These are phyloP conservation scores for Didymella arachidicola DNA, from an alignment of 2,329 filamentous ascomycete genomes.

Conservation along the genomic window DNA sequence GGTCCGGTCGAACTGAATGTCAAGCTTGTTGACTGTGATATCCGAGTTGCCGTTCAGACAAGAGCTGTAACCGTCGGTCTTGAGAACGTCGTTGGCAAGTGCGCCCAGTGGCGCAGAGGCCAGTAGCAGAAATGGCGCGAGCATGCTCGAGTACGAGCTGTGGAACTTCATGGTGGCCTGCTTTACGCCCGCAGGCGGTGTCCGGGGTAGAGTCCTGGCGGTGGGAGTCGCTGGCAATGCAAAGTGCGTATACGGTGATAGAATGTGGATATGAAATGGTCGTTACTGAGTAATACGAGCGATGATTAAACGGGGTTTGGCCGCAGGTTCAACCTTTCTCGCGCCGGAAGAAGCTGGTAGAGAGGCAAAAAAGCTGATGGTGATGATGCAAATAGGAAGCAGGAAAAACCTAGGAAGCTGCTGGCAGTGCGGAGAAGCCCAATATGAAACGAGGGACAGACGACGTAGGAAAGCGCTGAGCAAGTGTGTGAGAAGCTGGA, in stretches of 20 bases:
- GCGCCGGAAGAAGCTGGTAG: slow-evolving; percentile 29
- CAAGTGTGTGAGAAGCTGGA: slow-evolving; percentile 31
- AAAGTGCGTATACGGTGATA: slow-evolving; percentile 9
- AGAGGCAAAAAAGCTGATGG: slow-evolving; percentile 23
- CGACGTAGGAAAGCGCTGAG: slow-evolving; percentile 31
- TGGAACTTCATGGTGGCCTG: slow-evolving; percentile 43
- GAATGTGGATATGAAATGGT: slow-evolving; percentile 25
- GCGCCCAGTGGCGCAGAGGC: slow-evolving; percentile 56
- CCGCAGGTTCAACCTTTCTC: slow-evolving; percentile 50
- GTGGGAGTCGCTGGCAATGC: slow-evolving; percentile 4
- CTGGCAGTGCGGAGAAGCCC: slow-evolving; percentile 27
- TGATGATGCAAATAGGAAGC: slow-evolving; percentile 26
- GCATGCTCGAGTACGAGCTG: slow-evolving; percentile 48
- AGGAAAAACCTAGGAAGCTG: slow-evolving; percentile 14
- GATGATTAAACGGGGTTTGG: slow-evolving; percentile 41
- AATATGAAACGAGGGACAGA: slow-evolving; percentile 49
- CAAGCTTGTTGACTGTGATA: slow-evolving; percentile 75
- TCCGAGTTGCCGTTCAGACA: slow-evolving; percentile 66
- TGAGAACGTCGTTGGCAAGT: slow-evolving; percentile 74
- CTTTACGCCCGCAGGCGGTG: slow-evolving; percentile 44
- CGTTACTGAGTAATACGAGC: slow-evolving; percentile 23
- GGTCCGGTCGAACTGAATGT: slow-evolving; percentile 80
- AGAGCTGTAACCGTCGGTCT: slow-evolving; percentile 80
- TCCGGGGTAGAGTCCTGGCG: slow-evolving; percentile 8
- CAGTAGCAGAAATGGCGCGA: slow-evolving; percentile 49